Percentiles rank a stretch among this genome's conserved stretches.
Conservation (phyloP, 108 stramenopile genomes). For the Skeletonema potamos region DNA sequence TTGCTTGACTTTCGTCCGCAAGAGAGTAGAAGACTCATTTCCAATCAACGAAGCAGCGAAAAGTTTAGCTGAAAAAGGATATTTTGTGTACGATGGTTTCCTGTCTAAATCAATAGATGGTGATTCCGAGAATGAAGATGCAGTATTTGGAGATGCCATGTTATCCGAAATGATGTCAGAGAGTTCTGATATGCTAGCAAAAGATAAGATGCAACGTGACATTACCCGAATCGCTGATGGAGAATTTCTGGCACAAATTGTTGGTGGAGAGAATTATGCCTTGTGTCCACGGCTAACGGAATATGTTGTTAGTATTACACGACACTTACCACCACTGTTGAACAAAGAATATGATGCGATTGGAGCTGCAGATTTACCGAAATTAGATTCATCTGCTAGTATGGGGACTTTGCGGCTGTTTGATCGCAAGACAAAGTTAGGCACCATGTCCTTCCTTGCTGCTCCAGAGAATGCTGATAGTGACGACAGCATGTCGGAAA, state of each 20-base stretch:
- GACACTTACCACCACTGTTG: constrained; percentile 43
- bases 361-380: not conserved
- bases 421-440: constrained; percentile 35
- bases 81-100: constrained; percentile 41
- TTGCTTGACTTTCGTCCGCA: constrained; percentile 25
- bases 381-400: constrained; percentile 26
- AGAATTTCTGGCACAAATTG: constrained; percentile 32
- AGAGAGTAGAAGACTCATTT: constrained; percentile 38
- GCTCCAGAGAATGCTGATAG: not conserved
- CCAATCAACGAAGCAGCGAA: constrained; percentile 21
- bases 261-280: constrained; percentile 35
- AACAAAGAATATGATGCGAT: constrained; percentile 19
- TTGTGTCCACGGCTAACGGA: constrained; percentile 43
- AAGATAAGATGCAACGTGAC: constrained; percentile 41
- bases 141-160: constrained; percentile 26
- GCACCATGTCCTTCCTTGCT: constrained; percentile 12
- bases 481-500: constrained; percentile 6
- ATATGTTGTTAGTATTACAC: constrained; percentile 39
- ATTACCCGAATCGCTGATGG: constrained; percentile 32
- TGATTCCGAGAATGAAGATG: constrained; percentile 12
- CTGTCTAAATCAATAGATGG: constrained; percentile 7
- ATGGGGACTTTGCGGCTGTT: constrained; percentile 38
- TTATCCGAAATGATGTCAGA: constrained; percentile 28
- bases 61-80: constrained; percentile 16
- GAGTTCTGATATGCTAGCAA: constrained; percentile 22